Evolutionary conservation across 2,329 filamentous ascomycete genomes (phyloP).

Genomic region (Apiospora saccharicola): DNA sequence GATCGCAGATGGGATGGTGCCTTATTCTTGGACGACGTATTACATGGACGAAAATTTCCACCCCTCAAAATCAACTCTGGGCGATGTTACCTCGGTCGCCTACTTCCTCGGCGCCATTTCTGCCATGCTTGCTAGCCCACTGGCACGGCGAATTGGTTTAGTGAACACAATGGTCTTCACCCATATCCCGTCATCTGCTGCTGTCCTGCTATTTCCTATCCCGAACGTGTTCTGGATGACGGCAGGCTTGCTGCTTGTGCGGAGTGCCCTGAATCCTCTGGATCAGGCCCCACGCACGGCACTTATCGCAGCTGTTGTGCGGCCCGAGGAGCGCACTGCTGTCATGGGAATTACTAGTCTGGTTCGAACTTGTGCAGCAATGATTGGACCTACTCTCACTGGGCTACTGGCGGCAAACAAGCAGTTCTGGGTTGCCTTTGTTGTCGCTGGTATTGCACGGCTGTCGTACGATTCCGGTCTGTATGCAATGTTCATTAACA

Average conservation of each 20-base stretch:
- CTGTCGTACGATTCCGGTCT: conserved; percentile 66
- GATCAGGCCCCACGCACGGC: conserved; percentile 74
- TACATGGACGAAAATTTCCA: conserved; percentile 60
- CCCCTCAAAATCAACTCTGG: conserved; percentile 58
- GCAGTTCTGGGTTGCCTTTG: conserved; percentile 69
- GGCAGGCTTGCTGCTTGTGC: conserved; percentile 66
- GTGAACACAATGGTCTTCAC: conserved; percentile 79
- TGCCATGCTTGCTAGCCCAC: conserved; percentile 60
- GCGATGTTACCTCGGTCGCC: conserved; percentile 62
- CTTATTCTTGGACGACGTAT: conserved; percentile 65
- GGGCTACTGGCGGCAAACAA: conserved; percentile 65
- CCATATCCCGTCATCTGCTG: conserved; percentile 73
- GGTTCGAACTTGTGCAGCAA: conserved; percentile 70
- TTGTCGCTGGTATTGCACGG: conserved; percentile 69
- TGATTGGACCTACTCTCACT: conserved; percentile 67
- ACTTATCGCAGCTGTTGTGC: conserved; percentile 71
- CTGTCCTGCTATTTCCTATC: conserved; percentile 68
- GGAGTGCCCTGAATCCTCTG: conserved; percentile 71
- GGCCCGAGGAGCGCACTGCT: conserved; percentile 71
- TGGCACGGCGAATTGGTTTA: conserved; percentile 65
- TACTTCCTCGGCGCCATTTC: conserved; percentile 59
- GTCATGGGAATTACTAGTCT: conserved; percentile 76
- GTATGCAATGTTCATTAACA: conserved; percentile 64
- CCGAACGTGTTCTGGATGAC: conserved; percentile 61
- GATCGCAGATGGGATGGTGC: conserved; percentile 71